A percentile compares a stretch with the other conserved stretches of the same genome.
These are phyloP conservation scores for Cercospora sp. DNA, from an alignment of 2,329 filamentous ascomycete species.

Conservation along the genomic window DNA sequence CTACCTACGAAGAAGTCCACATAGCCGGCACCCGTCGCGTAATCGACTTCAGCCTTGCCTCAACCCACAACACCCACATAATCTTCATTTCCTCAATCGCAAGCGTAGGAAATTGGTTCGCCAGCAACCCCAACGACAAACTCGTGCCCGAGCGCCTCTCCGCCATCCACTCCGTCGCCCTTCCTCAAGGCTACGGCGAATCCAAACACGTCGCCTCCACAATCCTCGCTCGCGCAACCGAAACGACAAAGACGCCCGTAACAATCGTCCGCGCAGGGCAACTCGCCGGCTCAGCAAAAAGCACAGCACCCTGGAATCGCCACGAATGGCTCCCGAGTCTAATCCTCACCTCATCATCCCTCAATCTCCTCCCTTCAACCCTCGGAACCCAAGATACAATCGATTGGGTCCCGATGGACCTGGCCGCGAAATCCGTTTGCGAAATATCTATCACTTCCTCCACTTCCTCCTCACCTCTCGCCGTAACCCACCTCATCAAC, in stretches of 20 bases:
- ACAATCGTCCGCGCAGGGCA: conserved; percentile 34
- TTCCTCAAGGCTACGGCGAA: conserved; percentile 42
- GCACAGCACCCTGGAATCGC: conserved; percentile 42
- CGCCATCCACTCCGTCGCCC: conserved; percentile 30
- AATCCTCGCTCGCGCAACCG: conserved; percentile 36
- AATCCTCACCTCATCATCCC: conserved; percentile 42
- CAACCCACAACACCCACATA: conserved; percentile 34
- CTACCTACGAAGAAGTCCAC: conserved; percentile 36
- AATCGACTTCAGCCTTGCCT: conserved; percentile 32
- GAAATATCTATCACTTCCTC: conserved; percentile 19
- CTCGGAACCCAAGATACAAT: conserved; percentile 41
- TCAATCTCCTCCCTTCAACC: conserved; percentile 42
- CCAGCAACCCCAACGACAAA: conserved; percentile 15
- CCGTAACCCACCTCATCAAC: conserved; percentile 37
- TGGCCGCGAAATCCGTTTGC: conserved; percentile 36
- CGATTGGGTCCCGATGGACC: conserved; percentile 50
- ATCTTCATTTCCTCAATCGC: conserved; percentile 44
- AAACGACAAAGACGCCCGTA: conserved; percentile 26
- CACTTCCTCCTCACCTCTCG: not conserved
- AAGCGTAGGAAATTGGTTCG: conserved; percentile 36
- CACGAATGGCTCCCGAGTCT: conserved; percentile 48
- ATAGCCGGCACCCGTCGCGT: conserved; percentile 34
- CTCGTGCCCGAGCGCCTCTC: conserved; percentile 39
- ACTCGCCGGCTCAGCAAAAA: conserved; percentile 29
- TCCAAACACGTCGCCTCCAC: conserved; percentile 41